A percentile compares a stretch with the other conserved stretches of the same genome.
Evolutionary conservation across 148 eudicot genomes (phyloP).

Genomic region (Chenopodium formosanum): DNA sequence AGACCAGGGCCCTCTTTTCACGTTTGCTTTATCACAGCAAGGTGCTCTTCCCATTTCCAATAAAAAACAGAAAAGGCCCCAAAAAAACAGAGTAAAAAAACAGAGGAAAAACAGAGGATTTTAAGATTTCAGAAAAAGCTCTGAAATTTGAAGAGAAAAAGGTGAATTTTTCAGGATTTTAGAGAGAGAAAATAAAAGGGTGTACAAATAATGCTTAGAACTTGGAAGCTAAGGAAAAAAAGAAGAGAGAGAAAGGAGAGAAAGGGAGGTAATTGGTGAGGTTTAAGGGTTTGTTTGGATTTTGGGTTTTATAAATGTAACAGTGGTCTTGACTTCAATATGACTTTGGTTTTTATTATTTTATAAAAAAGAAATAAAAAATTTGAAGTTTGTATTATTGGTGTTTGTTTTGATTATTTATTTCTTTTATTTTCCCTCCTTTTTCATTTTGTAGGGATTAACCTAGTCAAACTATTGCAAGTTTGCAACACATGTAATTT

Average conservation of each 20-base stretch:
- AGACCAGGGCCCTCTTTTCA: conserved; percentile 79
- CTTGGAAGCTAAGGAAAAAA: not conserved
- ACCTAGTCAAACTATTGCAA: conserved; percentile 18
- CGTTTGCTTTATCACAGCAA: conserved; percentile 71
- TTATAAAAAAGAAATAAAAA: no score
- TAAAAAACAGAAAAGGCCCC: no score
- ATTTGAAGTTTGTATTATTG: not conserved
- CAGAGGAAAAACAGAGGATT: not conserved
- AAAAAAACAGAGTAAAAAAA: no score
- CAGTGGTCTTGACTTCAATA: conserved; percentile 24
- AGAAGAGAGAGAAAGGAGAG: not conserved
- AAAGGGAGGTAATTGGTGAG: not conserved
- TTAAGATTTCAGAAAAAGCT: conserved; percentile 1
- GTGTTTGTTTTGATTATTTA: conserved; percentile 3
- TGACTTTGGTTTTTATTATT: conserved; percentile 14
- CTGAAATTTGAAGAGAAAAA: not conserved
- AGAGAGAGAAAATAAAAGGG: conserved; percentile 10
- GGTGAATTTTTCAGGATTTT: not conserved
- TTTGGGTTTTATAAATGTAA: conserved; percentile 22
- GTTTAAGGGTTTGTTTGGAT: conserved; percentile 14
- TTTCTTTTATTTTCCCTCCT: no score
- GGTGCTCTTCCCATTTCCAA: conserved; percentile 73
- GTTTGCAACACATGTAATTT: conserved; percentile 16
- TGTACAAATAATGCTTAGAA: not conserved
- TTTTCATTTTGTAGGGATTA: not conserved